phyloP scores from a whole-genome alignment of 2,329 filamentous ascomycete genomes.

The Cyphellophora europaea region DNA sequence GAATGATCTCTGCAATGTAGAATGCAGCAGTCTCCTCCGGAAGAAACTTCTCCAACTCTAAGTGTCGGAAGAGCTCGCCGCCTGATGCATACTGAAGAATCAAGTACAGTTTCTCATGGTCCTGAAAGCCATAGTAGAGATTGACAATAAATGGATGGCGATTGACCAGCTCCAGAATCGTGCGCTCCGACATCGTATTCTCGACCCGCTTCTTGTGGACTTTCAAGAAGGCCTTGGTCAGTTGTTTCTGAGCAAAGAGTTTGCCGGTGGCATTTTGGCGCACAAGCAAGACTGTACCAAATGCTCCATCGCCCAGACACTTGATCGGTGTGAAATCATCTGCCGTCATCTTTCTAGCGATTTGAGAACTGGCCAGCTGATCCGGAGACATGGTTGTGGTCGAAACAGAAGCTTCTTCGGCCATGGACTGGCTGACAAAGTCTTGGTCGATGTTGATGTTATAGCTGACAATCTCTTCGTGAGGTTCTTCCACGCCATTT shows the following conservation, averaged over 20 bases:
- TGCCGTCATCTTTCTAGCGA: conserved; percentile 75
- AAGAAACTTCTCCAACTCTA: conserved; percentile 92
- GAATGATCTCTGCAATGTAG: conserved; percentile 97
- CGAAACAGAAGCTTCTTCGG: conserved; percentile 34
- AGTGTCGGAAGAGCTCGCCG: conserved; percentile 91
- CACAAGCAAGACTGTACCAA: conserved; percentile 87
- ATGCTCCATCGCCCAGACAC: conserved; percentile 92
- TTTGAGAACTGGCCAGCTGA: conserved; percentile 23
- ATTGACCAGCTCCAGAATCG: conserved; percentile 91
- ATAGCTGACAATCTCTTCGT: conserved; percentile 69
- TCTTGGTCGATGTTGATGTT: conserved; percentile 78
- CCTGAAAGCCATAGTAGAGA: conserved; percentile 96
- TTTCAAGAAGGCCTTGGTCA: conserved; percentile 90
- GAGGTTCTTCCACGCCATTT: conserved; percentile 56
- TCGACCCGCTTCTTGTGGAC: conserved; percentile 94
- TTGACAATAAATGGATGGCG: conserved; percentile 97
- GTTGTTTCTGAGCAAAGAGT: conserved; percentile 95
- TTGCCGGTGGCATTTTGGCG: conserved; percentile 80
- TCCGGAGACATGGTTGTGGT: conserved; percentile 46
- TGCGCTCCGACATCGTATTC: conserved; percentile 93
- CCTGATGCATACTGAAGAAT: conserved; percentile 97
- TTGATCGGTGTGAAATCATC: conserved; percentile 83
- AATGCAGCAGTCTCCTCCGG: conserved; percentile 81
- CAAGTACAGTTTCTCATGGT: conserved; percentile 92
- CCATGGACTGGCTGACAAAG: conserved; percentile 59